Percentiles rank a stretch among this genome's conserved stretches.
Conservation (phyloP, 1,284 basidiomycete genomes). For the Abortiporus biennis region DNA sequence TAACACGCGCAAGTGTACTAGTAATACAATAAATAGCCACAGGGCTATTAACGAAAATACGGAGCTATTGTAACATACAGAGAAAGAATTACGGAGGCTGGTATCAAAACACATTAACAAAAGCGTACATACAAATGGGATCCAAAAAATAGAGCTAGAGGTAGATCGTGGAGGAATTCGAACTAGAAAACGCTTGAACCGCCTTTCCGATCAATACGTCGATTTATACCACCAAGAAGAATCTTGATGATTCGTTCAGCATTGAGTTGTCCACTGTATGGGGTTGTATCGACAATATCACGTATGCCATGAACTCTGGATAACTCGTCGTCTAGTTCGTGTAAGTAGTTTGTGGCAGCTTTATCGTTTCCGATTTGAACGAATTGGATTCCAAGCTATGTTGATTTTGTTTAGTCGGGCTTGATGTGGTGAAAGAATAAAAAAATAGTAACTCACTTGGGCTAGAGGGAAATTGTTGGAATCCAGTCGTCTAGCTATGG, state of each 20-base stretch:
- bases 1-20: too few relatives aligned
- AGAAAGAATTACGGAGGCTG: too few relatives aligned
- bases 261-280: constrained; percentile 36
- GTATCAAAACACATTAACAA: too few relatives aligned
- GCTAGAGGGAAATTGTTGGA: constrained; percentile 41
- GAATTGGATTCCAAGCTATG: constrained; percentile 52
- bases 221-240: constrained; percentile 53
- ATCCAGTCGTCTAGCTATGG: constrained; percentile 43
- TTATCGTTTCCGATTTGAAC: constrained; percentile 49
- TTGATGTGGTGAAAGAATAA: not conserved
- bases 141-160: not conserved
- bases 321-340: constrained; percentile 30
- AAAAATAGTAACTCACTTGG: constrained; percentile 32
- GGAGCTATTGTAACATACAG: too few relatives aligned
- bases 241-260: constrained; percentile 45
- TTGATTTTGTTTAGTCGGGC: not conserved
- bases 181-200: constrained; percentile 12
- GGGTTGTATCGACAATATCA: constrained; percentile 61
- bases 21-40: too few relatives aligned
- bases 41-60: too few relatives aligned
- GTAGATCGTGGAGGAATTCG: not conserved
- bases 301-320: constrained; percentile 17
- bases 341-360: constrained; percentile 38
- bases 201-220: constrained; percentile 41
- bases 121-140: too few relatives aligned